Evolutionary conservation across 2,329 filamentous ascomycete genomes (phyloP), one percentile per base, ranked within the genome.

Genomic region (Bipolaris oryzae): DNA sequence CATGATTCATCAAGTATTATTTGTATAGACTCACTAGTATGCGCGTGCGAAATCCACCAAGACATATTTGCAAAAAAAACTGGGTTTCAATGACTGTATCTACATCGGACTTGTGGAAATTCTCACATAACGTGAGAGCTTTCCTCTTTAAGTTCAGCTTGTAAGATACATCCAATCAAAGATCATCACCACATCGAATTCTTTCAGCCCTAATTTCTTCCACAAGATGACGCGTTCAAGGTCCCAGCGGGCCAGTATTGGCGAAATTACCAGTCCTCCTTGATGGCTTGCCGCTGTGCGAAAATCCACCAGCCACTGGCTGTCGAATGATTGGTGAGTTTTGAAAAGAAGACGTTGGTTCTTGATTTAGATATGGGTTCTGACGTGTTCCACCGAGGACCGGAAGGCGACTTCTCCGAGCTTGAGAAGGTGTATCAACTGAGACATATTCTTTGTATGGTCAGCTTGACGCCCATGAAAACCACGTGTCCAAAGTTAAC

Each of bases 241-340:
- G 41, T 20, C 58, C 56, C 25, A 69, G 34, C 20, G 50, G 60
- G 18, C 61, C 58, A 43, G 31, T 49, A 13, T 63, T 63, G 1
- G 15, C 38, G n/a, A 33, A 28, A 9, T 48, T 57, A 5, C 58
- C 61, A 45, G 35, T 23, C 37, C 60, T 72, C 53, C 72, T 74
- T 4, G 74, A 71, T 18, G 68, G 48, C 50, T 75, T 76, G 7
- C 69, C 53, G 13, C 67, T 67, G 28, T 74, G 66, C 20, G 69
- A 63, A 53, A 74, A 74, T 45, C 67, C 63, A 15, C 44, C 62
- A n/a, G 64, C 61, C 4, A 78, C 53, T 11, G 74, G 65, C 37
- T 74, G 74, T 43, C 76, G 67, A 34, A 62, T 63, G 16, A 73
- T 66, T 0, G 76, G 74, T 10, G 74, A 71, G 10, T 69, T 61